Evolutionary conservation across 441 rosid species (phyloP), one percentile per base, ranked within the genome.

Genomic region (Gossypium gossypioides): DNA sequence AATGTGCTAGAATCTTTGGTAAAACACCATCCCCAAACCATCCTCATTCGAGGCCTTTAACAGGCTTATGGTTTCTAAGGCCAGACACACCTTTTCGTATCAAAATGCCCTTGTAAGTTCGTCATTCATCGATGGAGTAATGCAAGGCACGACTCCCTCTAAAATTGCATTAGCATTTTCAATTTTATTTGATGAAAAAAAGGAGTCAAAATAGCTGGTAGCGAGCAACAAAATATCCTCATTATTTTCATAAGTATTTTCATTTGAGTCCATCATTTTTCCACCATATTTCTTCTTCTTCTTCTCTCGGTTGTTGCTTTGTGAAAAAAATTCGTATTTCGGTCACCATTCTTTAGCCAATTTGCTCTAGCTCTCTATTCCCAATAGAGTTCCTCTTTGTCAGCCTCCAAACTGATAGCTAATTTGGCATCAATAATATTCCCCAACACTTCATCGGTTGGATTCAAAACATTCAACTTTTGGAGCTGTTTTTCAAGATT

Each of bases 201-300:
- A 0, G 0, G 2, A 2, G 0, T 2, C 3, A 42, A 42, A 42
- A 42, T 42, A 42, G 2, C 1, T 42, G 0, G 2, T 42, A 1
- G 48, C n/a, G 0, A 42, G 44, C 12, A 10, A 37, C 44, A 37
- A 37, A 27, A 27, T 0, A 3, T 27, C 32, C 5, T 27, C 1
- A 0, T 27, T 25, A 3, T 27, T 27, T 3, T 27, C 32, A 0
- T 27, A 27, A 27, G 0, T 27, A 27, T 27, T 27, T 3, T 0
- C 0, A 3, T 3, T 27, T 27, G 5, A 27, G 32, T 27, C 1
- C 0, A 3, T 3, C 29, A 25, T 25, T 25, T 25, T 37, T 37
- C 9, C 1, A 5, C 7, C 42, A 8, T 37, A 0, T 37, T 37
- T 37, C 9, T 6, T 46, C 3, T 3, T 46, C 51, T 12, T 3